Evolutionary conservation across 768 basidiomycete genomes (phyloP), one percentile per base, ranked within the genome.

Genomic region (Gloeopeniophorella convolvens): DNA sequence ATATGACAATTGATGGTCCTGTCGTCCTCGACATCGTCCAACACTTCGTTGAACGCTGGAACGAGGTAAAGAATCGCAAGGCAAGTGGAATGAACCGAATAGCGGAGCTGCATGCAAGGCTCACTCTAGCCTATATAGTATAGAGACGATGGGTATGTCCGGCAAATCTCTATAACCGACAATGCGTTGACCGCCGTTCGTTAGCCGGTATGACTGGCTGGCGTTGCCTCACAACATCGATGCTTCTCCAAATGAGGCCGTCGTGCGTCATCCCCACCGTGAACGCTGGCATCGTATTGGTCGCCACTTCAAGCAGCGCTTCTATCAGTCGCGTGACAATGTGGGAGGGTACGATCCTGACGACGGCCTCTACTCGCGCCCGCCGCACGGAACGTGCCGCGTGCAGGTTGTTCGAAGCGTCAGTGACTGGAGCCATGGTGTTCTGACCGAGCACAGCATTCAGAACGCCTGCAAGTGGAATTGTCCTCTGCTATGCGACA

Each of bases 341-440:
- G 24, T 20, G 36, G 16, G 11, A 24, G 70, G 72, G 1, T 66
- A 67, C 9, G 71, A 76, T 11, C 62, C 63, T 11, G 63, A 69
- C n/a, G 62, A 41, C 24, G 10, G 16, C 5, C 26, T 65, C 13
- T 78, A 80, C 52, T 56, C 66, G 2, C 67, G 64, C 13, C 59
- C 69, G 6, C 75, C 73, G 21, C 70, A 75, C 26, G 77, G 77
- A 2, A 73, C 72, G 7, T 85, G 83, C 61, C 71, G 71, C 28
- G 84, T 91, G 15, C 91, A 97, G 70, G 90, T 78, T 13, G 76
- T 90, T 35, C 78, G 95, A 46, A 89, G 86, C 54, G 87, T 93
- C 18, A 82, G 76, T 1, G 95, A 97, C 67, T 99, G 95, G 95
- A 88, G 84, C 60, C 89, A 92, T 59, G 95, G 94, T 2, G 87